Conservation (phyloP, 352 stramenopile species). For the Pythium myriotylum region DNA sequence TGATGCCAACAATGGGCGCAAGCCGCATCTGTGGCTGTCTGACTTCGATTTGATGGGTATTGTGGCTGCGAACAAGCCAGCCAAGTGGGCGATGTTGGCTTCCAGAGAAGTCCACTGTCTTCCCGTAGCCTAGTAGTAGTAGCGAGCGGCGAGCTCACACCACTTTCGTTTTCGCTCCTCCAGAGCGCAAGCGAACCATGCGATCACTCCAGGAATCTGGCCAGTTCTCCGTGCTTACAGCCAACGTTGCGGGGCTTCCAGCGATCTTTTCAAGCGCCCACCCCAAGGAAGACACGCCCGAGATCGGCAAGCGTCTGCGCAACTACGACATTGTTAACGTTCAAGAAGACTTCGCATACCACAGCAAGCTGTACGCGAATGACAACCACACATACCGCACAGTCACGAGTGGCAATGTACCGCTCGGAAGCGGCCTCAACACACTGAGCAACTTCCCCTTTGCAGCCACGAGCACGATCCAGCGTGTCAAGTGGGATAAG, state of each 20-base stretch:
- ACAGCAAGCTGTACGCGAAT: constrained; percentile 36
- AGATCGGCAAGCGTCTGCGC: constrained; percentile 41
- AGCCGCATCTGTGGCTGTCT: too few species aligned
- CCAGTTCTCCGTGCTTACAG: constrained; percentile 44
- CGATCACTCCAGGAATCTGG: constrained; percentile 28
- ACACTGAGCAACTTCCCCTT: constrained; percentile 44
- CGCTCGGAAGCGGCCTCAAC: constrained; percentile 46
- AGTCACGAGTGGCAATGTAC: constrained; percentile 44
- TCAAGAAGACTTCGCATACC: constrained; percentile 25
- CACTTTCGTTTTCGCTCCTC: too few species aligned
- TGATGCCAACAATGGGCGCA: too few species aligned
- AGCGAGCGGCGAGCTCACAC: too few species aligned
- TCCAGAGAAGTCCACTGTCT: too few species aligned
- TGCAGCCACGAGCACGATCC: constrained; percentile 33
- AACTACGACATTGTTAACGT: constrained; percentile 18
- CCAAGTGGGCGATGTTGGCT: too few species aligned
- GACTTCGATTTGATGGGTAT: too few species aligned
- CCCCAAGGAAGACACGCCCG: constrained; percentile 39
- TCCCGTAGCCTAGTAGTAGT: too few species aligned
- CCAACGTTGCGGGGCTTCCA: constrained; percentile 50
- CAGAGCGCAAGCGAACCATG: constrained; percentile 30
- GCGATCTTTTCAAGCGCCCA: constrained; percentile 48
- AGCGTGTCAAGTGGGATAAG: constrained; percentile 42
- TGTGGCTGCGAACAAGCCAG: too few species aligned
- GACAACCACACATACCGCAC: constrained; percentile 49